Evolutionary conservation across 441 rosid genomes (phyloP).

Genomic region (Francoa sonchifolia): DNA sequence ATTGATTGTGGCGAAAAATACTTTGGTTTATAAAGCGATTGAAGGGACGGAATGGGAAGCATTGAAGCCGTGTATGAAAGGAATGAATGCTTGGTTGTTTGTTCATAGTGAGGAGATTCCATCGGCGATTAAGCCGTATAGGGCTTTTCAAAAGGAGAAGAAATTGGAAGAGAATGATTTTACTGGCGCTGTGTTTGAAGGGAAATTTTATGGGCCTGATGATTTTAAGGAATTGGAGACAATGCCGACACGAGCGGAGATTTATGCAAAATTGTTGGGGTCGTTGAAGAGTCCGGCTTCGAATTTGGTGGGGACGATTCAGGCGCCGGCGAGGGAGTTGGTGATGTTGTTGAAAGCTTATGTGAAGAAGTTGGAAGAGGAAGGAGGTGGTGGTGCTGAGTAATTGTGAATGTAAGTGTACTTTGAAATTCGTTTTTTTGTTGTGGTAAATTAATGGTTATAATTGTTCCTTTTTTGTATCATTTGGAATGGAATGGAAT

Average conservation of each 20-base stretch:
- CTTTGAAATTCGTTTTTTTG: background rate
- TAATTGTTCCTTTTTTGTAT: too few relatives aligned
- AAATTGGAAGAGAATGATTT: slow-evolving; percentile 70
- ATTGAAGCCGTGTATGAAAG: slow-evolving; percentile 82
- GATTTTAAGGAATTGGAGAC: slow-evolving; percentile 60
- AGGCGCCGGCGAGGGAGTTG: slow-evolving; percentile 79
- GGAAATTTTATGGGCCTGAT: slow-evolving; percentile 67
- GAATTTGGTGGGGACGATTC: slow-evolving; percentile 61
- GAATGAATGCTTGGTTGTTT: slow-evolving; percentile 92
- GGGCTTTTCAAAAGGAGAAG: slow-evolving; percentile 63
- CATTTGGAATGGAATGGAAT: too few relatives aligned
- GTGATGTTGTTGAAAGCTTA: slow-evolving; percentile 75
- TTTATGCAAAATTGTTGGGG: slow-evolving; percentile 70
- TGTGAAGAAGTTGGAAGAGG: slow-evolving; percentile 79
- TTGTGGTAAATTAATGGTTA: background rate
- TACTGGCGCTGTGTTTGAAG: slow-evolving; percentile 79
- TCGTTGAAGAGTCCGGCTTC: slow-evolving; percentile 60
- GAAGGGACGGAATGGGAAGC: slow-evolving; percentile 85
- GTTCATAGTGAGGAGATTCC: slow-evolving; percentile 87
- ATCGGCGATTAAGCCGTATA: slow-evolving; percentile 65
- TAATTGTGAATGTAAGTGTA: slow-evolving; percentile 8
- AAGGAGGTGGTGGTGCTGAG: slow-evolving; percentile 23
- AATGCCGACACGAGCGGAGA: slow-evolving; percentile 77
- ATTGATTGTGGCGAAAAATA: slow-evolving; percentile 77
- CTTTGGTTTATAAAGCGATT: slow-evolving; percentile 67